These are phyloP conservation scores for Curvularia eragrostidis DNA, from an alignment of 2,329 filamentous ascomycete genomes.

Conservation along the genomic window DNA sequence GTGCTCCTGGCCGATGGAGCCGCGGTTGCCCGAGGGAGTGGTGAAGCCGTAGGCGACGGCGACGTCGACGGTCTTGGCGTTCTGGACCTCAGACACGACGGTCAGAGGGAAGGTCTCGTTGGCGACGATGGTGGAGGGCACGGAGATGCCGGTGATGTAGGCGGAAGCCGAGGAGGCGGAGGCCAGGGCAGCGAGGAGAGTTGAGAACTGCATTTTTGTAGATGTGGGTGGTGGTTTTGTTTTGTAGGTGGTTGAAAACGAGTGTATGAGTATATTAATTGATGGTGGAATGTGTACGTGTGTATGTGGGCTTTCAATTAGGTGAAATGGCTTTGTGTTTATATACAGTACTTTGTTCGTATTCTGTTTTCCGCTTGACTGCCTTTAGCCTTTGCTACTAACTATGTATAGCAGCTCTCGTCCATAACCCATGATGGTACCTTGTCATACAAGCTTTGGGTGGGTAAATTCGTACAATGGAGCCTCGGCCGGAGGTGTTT, in stretches of 20 bases:
- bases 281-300: not conserved
- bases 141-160: slow-evolving; percentile 54
- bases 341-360: not conserved
- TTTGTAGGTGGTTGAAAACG: not conserved
- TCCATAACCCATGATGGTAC: not conserved
- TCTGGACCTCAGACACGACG: slow-evolving; percentile 54
- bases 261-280: not conserved
- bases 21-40: slow-evolving; percentile 27
- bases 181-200: slow-evolving; percentile 23
- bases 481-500: no score
- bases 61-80: slow-evolving; percentile 55
- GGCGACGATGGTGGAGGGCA: slow-evolving; percentile 52
- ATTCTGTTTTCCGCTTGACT: not conserved
- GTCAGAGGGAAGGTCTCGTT: slow-evolving; percentile 49
- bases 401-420: not conserved
- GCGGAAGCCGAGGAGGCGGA: slow-evolving; percentile 39
- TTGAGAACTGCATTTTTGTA: slow-evolving; percentile 28
- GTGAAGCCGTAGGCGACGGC: slow-evolving; percentile 54
- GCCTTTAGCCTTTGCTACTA: not conserved
- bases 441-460: not conserved
- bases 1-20: slow-evolving; percentile 41
- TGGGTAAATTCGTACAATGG: no score
- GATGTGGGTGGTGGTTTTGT: not conserved
- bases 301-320: no score
- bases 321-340: not conserved